These are phyloP conservation scores for Sporisorium sorghi DNA, from an alignment of 1,284 basidiomycete genomes.

Conservation along the genomic window DNA sequence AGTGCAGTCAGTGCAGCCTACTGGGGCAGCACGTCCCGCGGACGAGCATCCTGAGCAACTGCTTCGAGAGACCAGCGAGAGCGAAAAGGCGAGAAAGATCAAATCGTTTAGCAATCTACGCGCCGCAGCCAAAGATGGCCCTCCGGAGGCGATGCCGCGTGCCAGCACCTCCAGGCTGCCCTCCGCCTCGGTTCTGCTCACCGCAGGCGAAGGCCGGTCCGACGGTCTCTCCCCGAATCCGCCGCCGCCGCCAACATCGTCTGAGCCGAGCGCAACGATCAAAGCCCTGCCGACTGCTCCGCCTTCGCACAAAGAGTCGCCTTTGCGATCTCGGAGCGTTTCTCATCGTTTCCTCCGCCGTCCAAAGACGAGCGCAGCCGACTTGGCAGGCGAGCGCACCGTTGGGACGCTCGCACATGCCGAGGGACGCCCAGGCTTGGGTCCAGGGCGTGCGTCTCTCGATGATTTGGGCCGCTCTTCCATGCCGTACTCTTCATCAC, in stretches of 20 bases:
- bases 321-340: slow-evolving; percentile 19
- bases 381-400: slow-evolving; percentile 16
- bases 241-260: background rate
- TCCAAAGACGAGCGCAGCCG: slow-evolving; percentile 42
- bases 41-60: slow-evolving; percentile 8
- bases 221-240: background rate
- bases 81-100: slow-evolving; percentile 42
- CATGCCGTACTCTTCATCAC: slow-evolving; percentile 19
- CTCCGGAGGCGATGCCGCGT: slow-evolving; percentile 30
- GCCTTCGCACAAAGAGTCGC: slow-evolving; percentile 3
- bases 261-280: background rate
- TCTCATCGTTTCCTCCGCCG: slow-evolving; percentile 24
- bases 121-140: slow-evolving; percentile 6
- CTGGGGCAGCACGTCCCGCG: background rate
- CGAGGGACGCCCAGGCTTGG: background rate
- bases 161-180: slow-evolving; percentile 32
- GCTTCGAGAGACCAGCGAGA: slow-evolving; percentile 11
- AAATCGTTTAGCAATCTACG: slow-evolving; percentile 43
- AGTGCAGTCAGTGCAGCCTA: background rate
- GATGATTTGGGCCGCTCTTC: slow-evolving; percentile 25
- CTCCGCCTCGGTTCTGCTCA: slow-evolving; percentile 9
- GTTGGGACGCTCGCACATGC: background rate
- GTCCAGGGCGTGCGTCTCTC: slow-evolving; percentile 29
- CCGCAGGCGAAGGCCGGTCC: background rate
- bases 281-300: slow-evolving; percentile 1